These are phyloP conservation scores for Xylaria sp. DNA, from an alignment of 2,329 filamentous ascomycete genomes.

Conservation along the genomic window DNA sequence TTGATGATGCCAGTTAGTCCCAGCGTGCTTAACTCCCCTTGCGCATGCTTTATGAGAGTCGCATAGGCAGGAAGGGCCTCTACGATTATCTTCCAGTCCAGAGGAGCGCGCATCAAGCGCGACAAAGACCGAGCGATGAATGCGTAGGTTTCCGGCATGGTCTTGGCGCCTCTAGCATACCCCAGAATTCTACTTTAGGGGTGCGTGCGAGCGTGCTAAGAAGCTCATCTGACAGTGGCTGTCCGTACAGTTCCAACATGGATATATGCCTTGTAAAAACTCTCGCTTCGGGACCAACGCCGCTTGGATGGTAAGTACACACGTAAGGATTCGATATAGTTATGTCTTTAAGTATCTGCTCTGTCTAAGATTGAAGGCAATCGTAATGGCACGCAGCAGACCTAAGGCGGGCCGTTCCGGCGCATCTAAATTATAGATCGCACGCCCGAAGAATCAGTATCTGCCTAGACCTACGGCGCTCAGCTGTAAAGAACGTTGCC, in stretches of 20 bases:
- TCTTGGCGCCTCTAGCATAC: slow-evolving; percentile 1
- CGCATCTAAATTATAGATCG: background rate
- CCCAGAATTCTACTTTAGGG: slow-evolving; percentile 16
- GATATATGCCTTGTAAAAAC: background rate
- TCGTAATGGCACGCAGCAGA: background rate
- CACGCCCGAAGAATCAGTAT: background rate
- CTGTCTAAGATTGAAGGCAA: background rate
- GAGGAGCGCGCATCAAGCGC: slow-evolving; percentile 46
- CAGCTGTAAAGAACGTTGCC: background rate
- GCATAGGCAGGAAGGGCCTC: slow-evolving; percentile 52
- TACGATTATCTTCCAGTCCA: slow-evolving; percentile 44
- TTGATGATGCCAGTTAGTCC: background rate
- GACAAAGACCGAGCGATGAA: slow-evolving; percentile 40
- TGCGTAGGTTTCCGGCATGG: slow-evolving; percentile 15
- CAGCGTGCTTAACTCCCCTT: slow-evolving; percentile 42
- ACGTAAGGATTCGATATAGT: background rate
- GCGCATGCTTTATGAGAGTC: slow-evolving; percentile 56
- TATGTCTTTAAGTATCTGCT: background rate
- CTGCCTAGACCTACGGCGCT: slow-evolving; percentile 6
- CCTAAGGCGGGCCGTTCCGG: too few species aligned
- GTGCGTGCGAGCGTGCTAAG: slow-evolving; percentile 9
- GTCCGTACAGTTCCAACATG: slow-evolving; percentile 1
- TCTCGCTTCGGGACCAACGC: background rate
- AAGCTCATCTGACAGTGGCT: background rate
- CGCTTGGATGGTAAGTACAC: background rate